Conservation (phyloP, 2,329 filamentous ascomycete genomes). For the Fusarium udum region DNA sequence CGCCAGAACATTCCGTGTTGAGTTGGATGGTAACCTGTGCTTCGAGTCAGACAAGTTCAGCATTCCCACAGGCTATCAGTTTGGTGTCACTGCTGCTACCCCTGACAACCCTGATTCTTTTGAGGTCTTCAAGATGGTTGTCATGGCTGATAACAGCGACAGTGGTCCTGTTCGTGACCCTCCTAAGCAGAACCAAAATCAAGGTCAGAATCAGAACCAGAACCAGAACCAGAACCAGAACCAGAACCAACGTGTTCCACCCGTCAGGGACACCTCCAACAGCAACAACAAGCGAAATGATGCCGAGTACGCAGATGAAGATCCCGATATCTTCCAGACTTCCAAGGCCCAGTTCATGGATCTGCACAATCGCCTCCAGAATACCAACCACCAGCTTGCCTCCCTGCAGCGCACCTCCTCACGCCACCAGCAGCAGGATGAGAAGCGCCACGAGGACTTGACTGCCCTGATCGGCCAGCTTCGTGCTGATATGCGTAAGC, state of each 20-base stretch:
- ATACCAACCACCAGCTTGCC: slow-evolving; percentile 73
- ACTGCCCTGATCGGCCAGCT: slow-evolving; percentile 59
- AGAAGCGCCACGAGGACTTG: slow-evolving; percentile 67
- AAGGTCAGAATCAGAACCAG: slow-evolving; percentile 11
- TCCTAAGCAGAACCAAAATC: slow-evolving; percentile 35
- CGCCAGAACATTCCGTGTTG: slow-evolving; percentile 74
- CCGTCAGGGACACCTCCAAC: slow-evolving; percentile 35
- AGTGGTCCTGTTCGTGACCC: slow-evolving; percentile 42
- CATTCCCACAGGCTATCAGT: slow-evolving; percentile 82
- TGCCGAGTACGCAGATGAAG: slow-evolving; percentile 57
- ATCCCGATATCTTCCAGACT: slow-evolving; percentile 58
- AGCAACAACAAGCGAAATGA: slow-evolving; percentile 45
- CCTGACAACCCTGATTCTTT: slow-evolving; percentile 94
- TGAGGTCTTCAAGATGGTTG: slow-evolving; percentile 87
- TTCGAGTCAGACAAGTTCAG: slow-evolving; percentile 84
- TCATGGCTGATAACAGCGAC: slow-evolving; percentile 65
- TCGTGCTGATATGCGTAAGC: slow-evolving; percentile 55
- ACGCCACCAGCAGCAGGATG: slow-evolving; percentile 59
- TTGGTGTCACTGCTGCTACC: slow-evolving; percentile 88
- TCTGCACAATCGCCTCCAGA: slow-evolving; percentile 84
- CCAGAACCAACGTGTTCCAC: slow-evolving; percentile 21
- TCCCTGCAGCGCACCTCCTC: slow-evolving; percentile 68
- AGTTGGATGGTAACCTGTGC: slow-evolving; percentile 81
- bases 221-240: slow-evolving; percentile 21
- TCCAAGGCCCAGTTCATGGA: slow-evolving; percentile 78